Base-by-base conservation (phyloP, 1,284 basidiomycete species). In the Sanghuangporus weigelae region DNA sequence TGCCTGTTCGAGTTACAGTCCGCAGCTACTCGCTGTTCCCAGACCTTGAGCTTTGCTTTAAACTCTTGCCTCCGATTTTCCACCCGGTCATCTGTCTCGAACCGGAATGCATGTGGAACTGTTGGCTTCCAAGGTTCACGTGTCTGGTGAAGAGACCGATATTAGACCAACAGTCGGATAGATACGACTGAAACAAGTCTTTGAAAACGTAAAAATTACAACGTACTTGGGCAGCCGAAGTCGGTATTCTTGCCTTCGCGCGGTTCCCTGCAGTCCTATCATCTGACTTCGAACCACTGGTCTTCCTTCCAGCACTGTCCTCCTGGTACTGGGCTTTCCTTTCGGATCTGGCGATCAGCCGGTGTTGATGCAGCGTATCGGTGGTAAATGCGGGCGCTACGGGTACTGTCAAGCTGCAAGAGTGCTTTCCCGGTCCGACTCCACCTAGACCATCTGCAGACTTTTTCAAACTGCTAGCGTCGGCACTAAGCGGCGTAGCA, bases 21-120 rank as follows among this genome's bases (percentile, higher is more conserved):
- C 64, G 55, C 14, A 59, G 55, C 21, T 67, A 71, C 49, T 69
- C 72, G 66, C 63, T 73, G 61, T 44, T 67, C 64, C 66, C 64
- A 66, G 55, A 60, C 63, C 53, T 68, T 68, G 60, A 68, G 12
- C 63, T 69, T 69, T 31, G 60, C 70, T 63, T 73, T 68, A 49
- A 68, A 66, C n/a, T 68, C 75, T 21, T 66, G 64, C 60, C 49
- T 58, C 31, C 65, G 65, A 23, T 42, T 48, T 10, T 36, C 36
- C 19, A n/a, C 51, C 44, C 42, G 53, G 70, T 67, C 60, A 66
- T 62, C 67, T 71, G 74, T 65, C 78, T 74, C 39, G 67, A 86
- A 84, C 59, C 76, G 78, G 73, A 84, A 84, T 67, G 74, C 80
- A 46, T 76, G 73, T 62, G 82, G 78, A 68, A 75, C 77, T 60